These are phyloP conservation scores for Fonsecaea pedrosoi DNA, from an alignment of 2,329 filamentous ascomycete genomes.

Conservation along the genomic window DNA sequence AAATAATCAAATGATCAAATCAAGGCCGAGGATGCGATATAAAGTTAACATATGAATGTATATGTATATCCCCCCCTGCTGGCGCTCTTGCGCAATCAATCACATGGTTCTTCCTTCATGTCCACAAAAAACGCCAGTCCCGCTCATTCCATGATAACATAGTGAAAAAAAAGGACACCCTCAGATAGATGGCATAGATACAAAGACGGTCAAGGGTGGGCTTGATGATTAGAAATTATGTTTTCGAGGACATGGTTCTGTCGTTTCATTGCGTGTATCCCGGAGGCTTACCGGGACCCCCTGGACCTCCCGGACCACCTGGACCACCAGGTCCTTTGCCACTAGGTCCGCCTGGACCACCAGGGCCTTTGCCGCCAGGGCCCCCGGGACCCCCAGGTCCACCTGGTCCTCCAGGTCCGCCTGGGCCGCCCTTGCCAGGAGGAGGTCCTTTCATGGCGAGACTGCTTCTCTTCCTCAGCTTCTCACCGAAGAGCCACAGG, in stretches of 20 bases:
- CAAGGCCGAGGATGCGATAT: constrained; percentile 1
- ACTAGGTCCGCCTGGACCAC: constrained; percentile 23
- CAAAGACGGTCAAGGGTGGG: constrained; percentile 19
- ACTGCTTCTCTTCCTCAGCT: constrained; percentile 46
- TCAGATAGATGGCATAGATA: constrained; percentile 32
- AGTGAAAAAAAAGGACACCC: constrained; percentile 24
- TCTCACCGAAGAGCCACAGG: constrained; percentile 55
- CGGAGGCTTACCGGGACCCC: constrained; percentile 22
- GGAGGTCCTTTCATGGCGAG: constrained; percentile 38
- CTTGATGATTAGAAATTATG: constrained; percentile 33
- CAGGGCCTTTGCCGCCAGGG: constrained; percentile 22
- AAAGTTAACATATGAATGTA: constrained; percentile 15
- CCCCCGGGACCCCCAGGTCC: constrained; percentile 31
- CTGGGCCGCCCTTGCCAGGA: constrained; percentile 33
- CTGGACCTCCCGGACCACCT: constrained; percentile 24
- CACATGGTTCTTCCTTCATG: constrained; percentile 12
- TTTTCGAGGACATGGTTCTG: constrained; percentile 17
- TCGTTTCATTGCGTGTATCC: constrained; percentile 19
- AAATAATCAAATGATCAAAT: neutral
- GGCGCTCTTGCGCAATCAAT: constrained; percentile 26
- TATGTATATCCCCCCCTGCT: constrained; percentile 21
- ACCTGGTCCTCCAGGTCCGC: constrained; percentile 32
- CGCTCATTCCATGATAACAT: constrained; percentile 37
- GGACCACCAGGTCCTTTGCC: constrained; percentile 23
- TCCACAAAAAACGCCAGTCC: constrained; percentile 30